Conservation (phyloP, 78 protist species). For the Dictyostelium purpureum region DNA sequence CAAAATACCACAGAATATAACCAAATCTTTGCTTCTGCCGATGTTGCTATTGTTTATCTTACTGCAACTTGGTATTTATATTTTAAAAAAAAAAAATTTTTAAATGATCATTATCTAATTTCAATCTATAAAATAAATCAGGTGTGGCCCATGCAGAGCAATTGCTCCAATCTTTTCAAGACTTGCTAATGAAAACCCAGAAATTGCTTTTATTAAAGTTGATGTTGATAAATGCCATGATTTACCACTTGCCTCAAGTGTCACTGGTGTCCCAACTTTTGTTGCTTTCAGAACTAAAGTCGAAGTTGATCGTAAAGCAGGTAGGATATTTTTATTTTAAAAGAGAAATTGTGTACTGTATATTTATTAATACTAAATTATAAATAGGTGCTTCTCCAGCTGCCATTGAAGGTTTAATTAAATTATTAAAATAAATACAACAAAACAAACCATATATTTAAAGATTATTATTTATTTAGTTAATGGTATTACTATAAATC, state of each 20-base stretch:
- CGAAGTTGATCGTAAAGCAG: too few relatives aligned
- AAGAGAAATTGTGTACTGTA: too few relatives aligned
- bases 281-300: not conserved
- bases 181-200: not conserved
- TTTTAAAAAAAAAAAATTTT: not conserved
- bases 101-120: not conserved
- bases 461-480: too few relatives aligned
- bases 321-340: too few relatives aligned
- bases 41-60: not conserved
- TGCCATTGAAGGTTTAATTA: too few relatives aligned
- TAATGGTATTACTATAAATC: too few relatives aligned
- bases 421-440: too few relatives aligned
- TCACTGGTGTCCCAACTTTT: constrained; percentile 11
- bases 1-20: not conserved
- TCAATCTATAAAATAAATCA: not conserved
- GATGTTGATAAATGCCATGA: constrained; percentile 2
- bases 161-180: not conserved
- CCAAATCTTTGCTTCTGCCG: not conserved
- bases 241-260: not conserved
- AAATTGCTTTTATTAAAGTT: not conserved
- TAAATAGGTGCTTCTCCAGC: too few relatives aligned
- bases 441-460: too few relatives aligned
- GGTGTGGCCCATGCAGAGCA: constrained; percentile 25
- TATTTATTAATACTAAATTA: too few relatives aligned
- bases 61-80: constrained; percentile 26